phyloP scores from a whole-genome alignment of 73 alveolate genomes.

The Tetrahymena elliotti region DNA sequence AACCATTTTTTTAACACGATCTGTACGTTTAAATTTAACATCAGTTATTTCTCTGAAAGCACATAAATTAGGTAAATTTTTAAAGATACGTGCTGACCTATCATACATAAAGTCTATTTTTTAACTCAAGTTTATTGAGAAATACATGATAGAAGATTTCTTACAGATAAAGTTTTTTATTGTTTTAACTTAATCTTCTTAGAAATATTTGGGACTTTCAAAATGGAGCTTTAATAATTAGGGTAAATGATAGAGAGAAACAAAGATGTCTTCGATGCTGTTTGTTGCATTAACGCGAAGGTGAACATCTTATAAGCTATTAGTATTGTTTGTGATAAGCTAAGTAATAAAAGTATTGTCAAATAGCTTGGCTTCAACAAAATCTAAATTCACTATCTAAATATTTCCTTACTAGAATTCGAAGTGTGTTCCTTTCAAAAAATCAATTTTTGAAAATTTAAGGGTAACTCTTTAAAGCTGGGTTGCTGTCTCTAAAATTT shows the following conservation, averaged over 20 bases:
- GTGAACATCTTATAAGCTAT: neutral
- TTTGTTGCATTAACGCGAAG: neutral
- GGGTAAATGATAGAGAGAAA: neutral
- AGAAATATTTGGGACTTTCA: neutral
- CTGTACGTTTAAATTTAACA: neutral
- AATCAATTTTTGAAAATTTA: neutral
- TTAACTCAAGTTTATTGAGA: neutral
- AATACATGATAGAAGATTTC: neutral
- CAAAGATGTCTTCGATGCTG: neutral
- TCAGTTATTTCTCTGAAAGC: neutral
- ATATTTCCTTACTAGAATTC: neutral
- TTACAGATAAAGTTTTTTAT: neutral
- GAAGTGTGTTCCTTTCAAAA: neutral
- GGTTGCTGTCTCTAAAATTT: neutral
- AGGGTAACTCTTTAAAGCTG: neutral
- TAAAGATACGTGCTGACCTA: neutral
- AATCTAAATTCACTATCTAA: neutral
- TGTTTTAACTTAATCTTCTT: neutral
- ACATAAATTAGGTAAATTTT: neutral
- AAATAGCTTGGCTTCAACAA: neutral
- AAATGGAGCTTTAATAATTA: neutral
- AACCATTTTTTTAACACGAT: neutral
- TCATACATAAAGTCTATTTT: neutral
- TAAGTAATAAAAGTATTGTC: neutral
- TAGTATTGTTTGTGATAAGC: neutral